Base-by-base conservation (phyloP, 1,284 basidiomycete genomes). In the Pyrrhoderma lamaoense region DNA sequence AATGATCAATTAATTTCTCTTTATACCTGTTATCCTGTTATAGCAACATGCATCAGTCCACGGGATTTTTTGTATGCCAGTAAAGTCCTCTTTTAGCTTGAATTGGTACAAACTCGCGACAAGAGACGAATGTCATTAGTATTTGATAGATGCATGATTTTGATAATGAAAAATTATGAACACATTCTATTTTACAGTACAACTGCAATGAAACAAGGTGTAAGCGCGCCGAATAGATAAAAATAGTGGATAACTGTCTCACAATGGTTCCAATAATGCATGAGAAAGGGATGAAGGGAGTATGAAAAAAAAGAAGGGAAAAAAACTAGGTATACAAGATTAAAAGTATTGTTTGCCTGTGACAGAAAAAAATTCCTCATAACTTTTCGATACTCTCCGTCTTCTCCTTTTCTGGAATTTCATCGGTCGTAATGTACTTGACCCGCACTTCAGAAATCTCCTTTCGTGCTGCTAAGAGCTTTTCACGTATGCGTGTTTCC, bases 361-460 rank as follows among this genome's bases (percentile, higher is more conserved):
- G 38, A 5, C 14, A 22, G 5, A 40, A 14, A 5, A 40, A 16
- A 16, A 16, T 7, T 49, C 37, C 19, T 39, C 37, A 37, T 37
- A 47, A 44, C 42, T 25, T 18, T 34, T 27, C 23, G 16, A 38
- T 21, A 3, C 5, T 16, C 13, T 48, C 37, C 19, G 19, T 38
- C 13, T 40, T 9, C 18, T 49, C 51, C 14, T 42, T 39, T 21
- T 46, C 52, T 5, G 44, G 16, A 8, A 48, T 50, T 1, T 68
- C 56, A 9, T 65, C 61, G 18, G 65, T 62, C n/a, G 84, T 75
- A 48, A 70, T 63, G 62, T 93, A 90, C 61, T 76, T 82, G 22
- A 94, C 77, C 59, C 80, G 70, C 35, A 93, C 88, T 62, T 93
- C 90, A 18, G 80, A 69, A n/a, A 92, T 75, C 61, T 92, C 89